Conservation (phyloP, 2,329 filamentous ascomycete genomes). For the Venturia effusa region DNA sequence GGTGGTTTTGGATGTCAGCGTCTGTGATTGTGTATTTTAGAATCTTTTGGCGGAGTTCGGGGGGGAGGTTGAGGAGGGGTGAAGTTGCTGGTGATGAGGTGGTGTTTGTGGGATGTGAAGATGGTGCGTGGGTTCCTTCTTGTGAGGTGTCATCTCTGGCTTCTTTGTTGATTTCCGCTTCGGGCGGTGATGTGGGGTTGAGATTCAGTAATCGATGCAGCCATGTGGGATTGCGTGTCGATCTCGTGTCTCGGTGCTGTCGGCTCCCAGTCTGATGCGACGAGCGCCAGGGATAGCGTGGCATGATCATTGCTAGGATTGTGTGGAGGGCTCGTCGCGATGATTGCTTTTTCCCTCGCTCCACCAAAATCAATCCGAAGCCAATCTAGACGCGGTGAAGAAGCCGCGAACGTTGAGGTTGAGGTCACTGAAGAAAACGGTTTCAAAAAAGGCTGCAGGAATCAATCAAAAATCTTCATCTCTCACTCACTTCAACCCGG, state of each 20-base stretch:
- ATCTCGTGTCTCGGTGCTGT: not conserved
- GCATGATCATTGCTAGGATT: slow-evolving; percentile 9
- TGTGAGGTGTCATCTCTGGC: not conserved
- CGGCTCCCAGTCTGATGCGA: not conserved
- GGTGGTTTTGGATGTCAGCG: not conserved
- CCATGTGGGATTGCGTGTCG: not conserved
- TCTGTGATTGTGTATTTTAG: not conserved
- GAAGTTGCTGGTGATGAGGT: not conserved
- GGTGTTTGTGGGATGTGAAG: not conserved
- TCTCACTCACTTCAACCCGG: too few species aligned
- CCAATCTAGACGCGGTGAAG: not conserved
- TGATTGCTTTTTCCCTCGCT: too few species aligned
- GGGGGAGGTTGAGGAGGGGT: not conserved
- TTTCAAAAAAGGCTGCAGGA: too few species aligned
- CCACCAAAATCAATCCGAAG: too few species aligned
- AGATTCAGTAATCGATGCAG: not conserved
- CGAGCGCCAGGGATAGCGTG: not conserved
- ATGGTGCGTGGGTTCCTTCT: not conserved
- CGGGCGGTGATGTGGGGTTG: not conserved
- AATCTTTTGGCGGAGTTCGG: slow-evolving; percentile 1
- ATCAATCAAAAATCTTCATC: too few species aligned
- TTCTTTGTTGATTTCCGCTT: not conserved
- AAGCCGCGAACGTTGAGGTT: not conserved
- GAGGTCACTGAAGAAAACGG: not conserved
- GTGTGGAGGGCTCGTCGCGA: slow-evolving; percentile 18